These are phyloP conservation scores for Suillus ampliporus DNA, from an alignment of 768 basidiomycete species.

Conservation along the genomic window DNA sequence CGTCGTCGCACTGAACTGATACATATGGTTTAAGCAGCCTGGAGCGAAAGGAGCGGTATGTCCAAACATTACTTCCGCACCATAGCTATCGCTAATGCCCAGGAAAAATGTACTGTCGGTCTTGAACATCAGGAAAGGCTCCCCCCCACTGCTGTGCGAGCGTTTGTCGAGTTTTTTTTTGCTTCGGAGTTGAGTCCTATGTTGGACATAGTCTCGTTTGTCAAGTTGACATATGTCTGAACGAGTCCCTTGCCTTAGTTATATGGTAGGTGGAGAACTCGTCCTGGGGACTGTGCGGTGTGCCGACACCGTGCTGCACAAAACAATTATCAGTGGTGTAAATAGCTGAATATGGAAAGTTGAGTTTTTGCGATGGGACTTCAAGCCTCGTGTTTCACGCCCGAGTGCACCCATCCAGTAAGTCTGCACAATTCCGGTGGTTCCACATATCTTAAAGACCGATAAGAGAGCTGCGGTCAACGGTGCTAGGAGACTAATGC, in stretches of 20 bases:
- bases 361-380: not conserved
- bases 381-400: not conserved
- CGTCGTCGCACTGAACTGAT: not conserved
- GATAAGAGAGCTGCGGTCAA: not conserved
- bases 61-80: not conserved
- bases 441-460: too few species aligned
- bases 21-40: not conserved
- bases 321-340: slow-evolving; percentile 39
- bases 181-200: too few species aligned
- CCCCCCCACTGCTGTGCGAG: slow-evolving; percentile 37
- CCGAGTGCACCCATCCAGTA: not conserved
- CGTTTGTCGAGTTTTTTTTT: slow-evolving; percentile 31
- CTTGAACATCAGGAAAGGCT: slow-evolving; percentile 54
- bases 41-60: not conserved
- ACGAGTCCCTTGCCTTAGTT: slow-evolving; percentile 44
- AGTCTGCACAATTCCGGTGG: too few species aligned
- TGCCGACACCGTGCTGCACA: slow-evolving; percentile 19
- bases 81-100: not conserved
- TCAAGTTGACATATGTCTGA: slow-evolving; percentile 39
- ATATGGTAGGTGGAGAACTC: slow-evolving; percentile 48
- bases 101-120: slow-evolving; percentile 37
- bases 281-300: slow-evolving; percentile 37
- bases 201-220: too few species aligned
- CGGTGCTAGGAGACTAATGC: not conserved
- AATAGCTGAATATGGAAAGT: slow-evolving; percentile 28